A percentile compares a stretch with the other conserved stretches of the same genome.
Evolutionary conservation across 768 basidiomycete species (phyloP).

Genomic region (Hydnum rufescens): DNA sequence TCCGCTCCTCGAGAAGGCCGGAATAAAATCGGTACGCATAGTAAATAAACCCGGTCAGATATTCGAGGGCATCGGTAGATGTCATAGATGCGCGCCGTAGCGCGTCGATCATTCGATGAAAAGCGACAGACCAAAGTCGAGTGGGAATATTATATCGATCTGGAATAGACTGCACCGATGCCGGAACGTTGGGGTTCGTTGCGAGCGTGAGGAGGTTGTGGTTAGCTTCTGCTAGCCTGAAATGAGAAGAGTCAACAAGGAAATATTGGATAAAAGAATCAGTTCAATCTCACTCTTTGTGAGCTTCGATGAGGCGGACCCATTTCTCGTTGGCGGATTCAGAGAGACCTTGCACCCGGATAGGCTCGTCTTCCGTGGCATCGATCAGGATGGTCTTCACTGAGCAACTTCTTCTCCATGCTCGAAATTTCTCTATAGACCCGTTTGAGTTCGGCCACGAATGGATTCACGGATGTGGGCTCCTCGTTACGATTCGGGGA

Average conservation of each 20-base stretch:
- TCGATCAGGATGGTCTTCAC: slow-evolving; percentile 24
- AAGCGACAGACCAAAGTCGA: slow-evolving; percentile 80
- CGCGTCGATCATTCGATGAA: slow-evolving; percentile 77
- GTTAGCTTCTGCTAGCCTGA: slow-evolving; percentile 78
- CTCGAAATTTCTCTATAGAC: slow-evolving; percentile 67
- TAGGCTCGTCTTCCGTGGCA: slow-evolving; percentile 13
- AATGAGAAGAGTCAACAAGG: slow-evolving; percentile 4
- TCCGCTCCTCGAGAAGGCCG: slow-evolving; percentile 64
- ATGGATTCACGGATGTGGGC: slow-evolving; percentile 36
- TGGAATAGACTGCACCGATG: slow-evolving; percentile 74
- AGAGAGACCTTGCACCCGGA: slow-evolving; percentile 16
- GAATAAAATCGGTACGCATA: slow-evolving; percentile 93
- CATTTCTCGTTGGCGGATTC: slow-evolving; percentile 31
- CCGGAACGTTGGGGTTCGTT: slow-evolving; percentile 68
- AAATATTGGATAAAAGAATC: not conserved
- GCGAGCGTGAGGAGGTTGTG: slow-evolving; percentile 76
- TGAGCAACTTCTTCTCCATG: slow-evolving; percentile 49
- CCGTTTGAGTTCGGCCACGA: slow-evolving; percentile 55
- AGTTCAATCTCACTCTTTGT: slow-evolving; percentile 52
- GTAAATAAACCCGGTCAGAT: slow-evolving; percentile 85
- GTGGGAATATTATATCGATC: slow-evolving; percentile 91
- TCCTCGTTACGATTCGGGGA: slow-evolving; percentile 23
- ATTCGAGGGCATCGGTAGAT: slow-evolving; percentile 58
- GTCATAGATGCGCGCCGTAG: slow-evolving; percentile 68
- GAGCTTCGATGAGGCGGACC: slow-evolving; percentile 47